Evolutionary conservation across 805 yeast species (phyloP).

Genomic region (Wickerhamiella occidentalis): DNA sequence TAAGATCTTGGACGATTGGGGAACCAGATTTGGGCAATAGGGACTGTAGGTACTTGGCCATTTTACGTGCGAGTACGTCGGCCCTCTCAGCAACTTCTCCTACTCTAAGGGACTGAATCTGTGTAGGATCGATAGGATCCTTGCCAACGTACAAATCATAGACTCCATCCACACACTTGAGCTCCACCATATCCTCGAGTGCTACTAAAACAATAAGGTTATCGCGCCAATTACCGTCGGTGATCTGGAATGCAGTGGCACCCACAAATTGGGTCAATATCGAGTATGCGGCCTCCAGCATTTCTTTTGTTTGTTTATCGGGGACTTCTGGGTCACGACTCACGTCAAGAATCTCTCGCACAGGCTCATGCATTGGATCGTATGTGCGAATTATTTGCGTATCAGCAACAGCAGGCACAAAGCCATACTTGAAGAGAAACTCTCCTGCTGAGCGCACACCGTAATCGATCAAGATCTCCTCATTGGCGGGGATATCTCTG

Average conservation of each 20-base stretch:
- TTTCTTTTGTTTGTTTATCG: slow-evolving; percentile 14
- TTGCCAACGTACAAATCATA: slow-evolving; percentile 19
- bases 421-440: slow-evolving; percentile 32
- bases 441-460: slow-evolving; percentile 30
- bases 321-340: slow-evolving; percentile 13
- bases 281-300: slow-evolving; percentile 19
- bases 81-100: slow-evolving; percentile 11
- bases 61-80: background rate
- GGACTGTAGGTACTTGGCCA: background rate
- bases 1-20: background rate
- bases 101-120: slow-evolving; percentile 11
- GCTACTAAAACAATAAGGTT: slow-evolving; percentile 22
- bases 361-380: slow-evolving; percentile 17
- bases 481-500: slow-evolving; percentile 9
- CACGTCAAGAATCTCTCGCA: slow-evolving; percentile 18
- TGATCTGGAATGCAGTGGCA: slow-evolving; percentile 14
- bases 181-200: slow-evolving; percentile 18
- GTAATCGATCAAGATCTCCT: slow-evolving; percentile 29
- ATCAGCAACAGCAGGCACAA: slow-evolving; percentile 24
- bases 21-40: background rate
- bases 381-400: slow-evolving; percentile 14
- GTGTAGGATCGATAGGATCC: slow-evolving; percentile 18
- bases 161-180: slow-evolving; percentile 15
- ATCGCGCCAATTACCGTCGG: slow-evolving; percentile 17
- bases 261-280: slow-evolving; percentile 20